phyloP scores from a whole-genome alignment of 768 basidiomycete species.

The Macrolepiota fuliginosa region DNA sequence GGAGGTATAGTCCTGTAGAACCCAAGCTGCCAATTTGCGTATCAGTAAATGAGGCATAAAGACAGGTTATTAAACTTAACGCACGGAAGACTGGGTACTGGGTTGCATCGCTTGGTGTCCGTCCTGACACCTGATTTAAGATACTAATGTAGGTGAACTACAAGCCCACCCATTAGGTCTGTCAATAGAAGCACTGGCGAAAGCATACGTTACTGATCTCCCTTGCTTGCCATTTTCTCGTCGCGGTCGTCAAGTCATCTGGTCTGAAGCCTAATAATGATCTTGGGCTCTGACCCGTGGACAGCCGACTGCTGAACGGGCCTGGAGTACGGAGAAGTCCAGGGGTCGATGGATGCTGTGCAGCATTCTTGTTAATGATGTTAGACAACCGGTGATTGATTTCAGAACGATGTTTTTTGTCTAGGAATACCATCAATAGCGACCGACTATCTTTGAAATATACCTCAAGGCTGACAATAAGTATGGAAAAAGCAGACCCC shows the following conservation, averaged over 20 bases:
- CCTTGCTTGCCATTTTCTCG: constrained; percentile 82
- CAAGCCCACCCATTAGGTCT: no score
- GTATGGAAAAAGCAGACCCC: neutral
- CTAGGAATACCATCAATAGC: constrained; percentile 78
- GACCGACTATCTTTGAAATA: constrained; percentile 94
- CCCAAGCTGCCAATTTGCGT: constrained; percentile 65
- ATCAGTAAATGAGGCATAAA: neutral
- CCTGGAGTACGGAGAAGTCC: constrained; percentile 54
- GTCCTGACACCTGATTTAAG: constrained; percentile 87
- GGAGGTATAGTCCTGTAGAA: constrained; percentile 82
- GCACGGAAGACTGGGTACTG: constrained; percentile 90
- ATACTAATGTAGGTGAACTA: constrained; percentile 90
- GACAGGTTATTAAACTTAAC: constrained; percentile 21
- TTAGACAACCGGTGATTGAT: constrained; percentile 51
- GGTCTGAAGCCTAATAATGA: constrained; percentile 45
- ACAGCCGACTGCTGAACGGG: constrained; percentile 45
- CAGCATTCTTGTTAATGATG: constrained; percentile 41
- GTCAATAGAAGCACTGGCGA: neutral
- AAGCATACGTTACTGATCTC: constrained; percentile 85
- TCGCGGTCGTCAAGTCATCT: constrained; percentile 70
- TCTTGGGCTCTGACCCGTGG: constrained; percentile 26
- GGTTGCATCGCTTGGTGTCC: constrained; percentile 92
- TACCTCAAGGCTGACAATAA: constrained; percentile 66
- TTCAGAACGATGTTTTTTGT: constrained; percentile 60
- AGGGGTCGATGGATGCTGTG: constrained; percentile 45